A percentile compares a stretch with the other conserved stretches of the same genome.
Evolutionary conservation across 192 early-diverging fungal species (phyloP).

Genomic region (Thoreauomyces humboldtii): DNA sequence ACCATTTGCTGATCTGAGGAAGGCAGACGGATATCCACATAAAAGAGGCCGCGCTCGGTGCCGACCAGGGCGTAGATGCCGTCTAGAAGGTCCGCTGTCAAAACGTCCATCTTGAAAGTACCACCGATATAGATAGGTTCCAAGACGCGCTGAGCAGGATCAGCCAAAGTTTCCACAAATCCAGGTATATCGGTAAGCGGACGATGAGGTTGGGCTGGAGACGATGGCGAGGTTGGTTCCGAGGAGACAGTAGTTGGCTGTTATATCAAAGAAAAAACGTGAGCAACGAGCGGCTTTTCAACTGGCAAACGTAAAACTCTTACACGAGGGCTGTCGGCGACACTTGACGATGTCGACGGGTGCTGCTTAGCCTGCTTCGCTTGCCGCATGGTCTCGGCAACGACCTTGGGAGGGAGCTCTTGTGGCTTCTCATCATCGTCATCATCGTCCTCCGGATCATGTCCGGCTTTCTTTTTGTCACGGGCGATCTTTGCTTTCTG

Average conservation of each 20-base stretch:
- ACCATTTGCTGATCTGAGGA: constrained; percentile 38
- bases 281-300: too few relatives aligned
- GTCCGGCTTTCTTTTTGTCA: constrained; percentile 53
- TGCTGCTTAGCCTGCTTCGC: constrained; percentile 39
- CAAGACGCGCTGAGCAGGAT: constrained; percentile 29
- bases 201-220: too few relatives aligned
- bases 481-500: constrained; percentile 44
- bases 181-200: constrained; percentile 6
- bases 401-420: constrained; percentile 41
- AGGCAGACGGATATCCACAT: constrained; percentile 44
- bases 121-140: constrained; percentile 37
- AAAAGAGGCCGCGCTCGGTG: constrained; percentile 52
- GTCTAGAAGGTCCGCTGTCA: constrained; percentile 53
- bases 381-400: constrained; percentile 42
- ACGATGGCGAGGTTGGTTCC: too few relatives aligned
- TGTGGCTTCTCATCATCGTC: constrained; percentile 52
- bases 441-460: constrained; percentile 50
- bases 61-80: constrained; percentile 52
- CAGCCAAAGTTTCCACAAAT: constrained; percentile 10
- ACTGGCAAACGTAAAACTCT: too few relatives aligned
- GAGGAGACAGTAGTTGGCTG: too few relatives aligned
- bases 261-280: too few relatives aligned
- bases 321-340: too few relatives aligned
- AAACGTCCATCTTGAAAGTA: constrained; percentile 37
- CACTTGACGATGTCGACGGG: constrained; percentile 7